phyloP scores from a whole-genome alignment of 495 filamentous ascomycete genomes.

The Pyrenopolyporus hunteri region DNA sequence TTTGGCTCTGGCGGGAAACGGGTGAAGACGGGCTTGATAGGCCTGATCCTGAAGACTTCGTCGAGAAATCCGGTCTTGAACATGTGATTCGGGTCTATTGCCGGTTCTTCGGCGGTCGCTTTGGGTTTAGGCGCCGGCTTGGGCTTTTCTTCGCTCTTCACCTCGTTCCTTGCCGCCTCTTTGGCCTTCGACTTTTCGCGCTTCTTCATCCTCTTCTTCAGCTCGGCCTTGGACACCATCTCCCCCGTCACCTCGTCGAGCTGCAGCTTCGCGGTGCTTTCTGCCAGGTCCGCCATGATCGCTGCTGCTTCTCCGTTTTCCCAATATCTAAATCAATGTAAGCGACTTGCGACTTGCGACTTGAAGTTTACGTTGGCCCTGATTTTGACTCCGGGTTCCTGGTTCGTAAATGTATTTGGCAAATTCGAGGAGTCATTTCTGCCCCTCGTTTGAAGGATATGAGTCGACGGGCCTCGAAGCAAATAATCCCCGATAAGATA shows the following conservation, averaged over 20 bases:
- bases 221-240: conserved; percentile 68
- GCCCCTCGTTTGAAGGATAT: conserved; percentile 24
- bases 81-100: conserved; percentile 71
- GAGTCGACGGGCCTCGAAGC: conserved; percentile 12
- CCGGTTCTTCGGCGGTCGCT: conserved; percentile 50
- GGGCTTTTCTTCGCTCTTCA: conserved; percentile 42
- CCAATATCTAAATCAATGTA: no score
- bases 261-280: conserved; percentile 62
- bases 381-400: background rate
- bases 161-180: conserved; percentile 32
- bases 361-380: background rate
- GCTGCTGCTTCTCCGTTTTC: background rate
- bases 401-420: no score
- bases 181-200: conserved; percentile 57
- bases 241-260: conserved; percentile 70
- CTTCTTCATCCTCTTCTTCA: conserved; percentile 69
- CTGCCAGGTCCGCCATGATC: conserved; percentile 63
- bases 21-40: conserved; percentile 69
- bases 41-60: conserved; percentile 78
- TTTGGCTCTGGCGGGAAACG: conserved; percentile 93
- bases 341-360: background rate
- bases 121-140: conserved; percentile 51
- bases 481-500: conserved; percentile 32
- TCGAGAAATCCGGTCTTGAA: conserved; percentile 86
- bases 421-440: conserved; percentile 12